Conservation (phyloP, 371 early-diverging fungal species). For the Circinella minor region DNA sequence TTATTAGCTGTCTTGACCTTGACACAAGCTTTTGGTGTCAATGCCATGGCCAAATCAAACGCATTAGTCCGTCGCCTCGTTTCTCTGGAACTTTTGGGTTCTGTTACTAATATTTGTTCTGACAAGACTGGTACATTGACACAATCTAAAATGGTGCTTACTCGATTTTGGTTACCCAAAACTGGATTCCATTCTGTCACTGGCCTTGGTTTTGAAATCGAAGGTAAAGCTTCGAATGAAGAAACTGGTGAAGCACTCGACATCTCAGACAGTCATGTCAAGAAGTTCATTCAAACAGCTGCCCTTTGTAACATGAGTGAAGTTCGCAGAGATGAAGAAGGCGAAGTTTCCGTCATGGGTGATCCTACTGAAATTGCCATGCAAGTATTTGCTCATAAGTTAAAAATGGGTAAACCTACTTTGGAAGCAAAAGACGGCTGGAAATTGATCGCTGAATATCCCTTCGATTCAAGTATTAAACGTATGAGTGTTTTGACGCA, state of each 20-base stretch:
- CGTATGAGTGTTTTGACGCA: slow-evolving; percentile 89
- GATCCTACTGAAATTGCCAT: slow-evolving; percentile 86
- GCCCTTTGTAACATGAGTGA: slow-evolving; percentile 81
- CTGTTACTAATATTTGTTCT: slow-evolving; percentile 92
- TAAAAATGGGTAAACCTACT: slow-evolving; percentile 67
- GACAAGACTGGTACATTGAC: slow-evolving; percentile 97
- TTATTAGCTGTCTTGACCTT: slow-evolving; percentile 89
- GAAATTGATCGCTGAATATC: slow-evolving; percentile 77
- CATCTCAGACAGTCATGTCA: slow-evolving; percentile 9
- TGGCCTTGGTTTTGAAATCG: slow-evolving; percentile 60
- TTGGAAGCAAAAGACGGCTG: slow-evolving; percentile 49
- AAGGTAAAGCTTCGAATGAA: slow-evolving; percentile 43
- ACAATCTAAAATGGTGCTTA: slow-evolving; percentile 89
- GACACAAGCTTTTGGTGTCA: slow-evolving; percentile 93
- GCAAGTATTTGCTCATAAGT: slow-evolving; percentile 78
- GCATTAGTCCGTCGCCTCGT: slow-evolving; percentile 87
- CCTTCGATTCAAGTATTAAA: slow-evolving; percentile 87
- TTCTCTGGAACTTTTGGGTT: slow-evolving; percentile 89
- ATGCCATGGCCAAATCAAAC: slow-evolving; percentile 83
- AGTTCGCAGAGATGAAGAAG: slow-evolving; percentile 61
- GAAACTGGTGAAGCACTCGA: slow-evolving; percentile 21
- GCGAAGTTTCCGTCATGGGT: slow-evolving; percentile 77
- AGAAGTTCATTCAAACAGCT: slow-evolving; percentile 48
- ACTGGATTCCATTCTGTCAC: slow-evolving; percentile 65
- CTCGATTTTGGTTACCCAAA: slow-evolving; percentile 72